Evolutionary conservation across 2,329 filamentous ascomycete genomes (phyloP).

Genomic region (Aspergillus quadricinctus): DNA sequence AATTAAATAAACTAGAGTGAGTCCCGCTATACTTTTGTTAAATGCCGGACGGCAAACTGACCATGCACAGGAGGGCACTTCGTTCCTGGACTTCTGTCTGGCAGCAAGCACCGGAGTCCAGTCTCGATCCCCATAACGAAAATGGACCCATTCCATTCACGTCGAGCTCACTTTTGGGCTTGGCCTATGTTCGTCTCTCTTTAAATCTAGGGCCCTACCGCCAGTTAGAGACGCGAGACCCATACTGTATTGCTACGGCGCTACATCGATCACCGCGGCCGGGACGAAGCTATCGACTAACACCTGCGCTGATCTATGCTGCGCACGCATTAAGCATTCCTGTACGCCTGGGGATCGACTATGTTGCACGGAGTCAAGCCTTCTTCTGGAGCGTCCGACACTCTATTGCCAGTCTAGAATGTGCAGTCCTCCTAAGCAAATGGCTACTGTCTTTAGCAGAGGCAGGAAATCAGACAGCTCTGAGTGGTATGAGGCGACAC

Average conservation of each 20-base stretch:
- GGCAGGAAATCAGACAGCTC: conserved; percentile 20
- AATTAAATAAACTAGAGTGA: conserved; percentile 32
- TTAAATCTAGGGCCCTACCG: conserved; percentile 56
- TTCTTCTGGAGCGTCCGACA: conserved; percentile 37
- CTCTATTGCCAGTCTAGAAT: conserved; percentile 34
- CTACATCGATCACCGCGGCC: conserved; percentile 57
- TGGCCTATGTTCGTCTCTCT: conserved; percentile 31
- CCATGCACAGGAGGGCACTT: conserved; percentile 24
- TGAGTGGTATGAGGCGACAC: conserved; percentile 22
- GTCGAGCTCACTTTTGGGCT: conserved; percentile 27
- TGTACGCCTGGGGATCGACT: conserved; percentile 33
- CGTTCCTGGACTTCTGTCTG: conserved; percentile 33
- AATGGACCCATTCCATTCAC: conserved; percentile 33
- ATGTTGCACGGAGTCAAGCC: conserved; percentile 33
- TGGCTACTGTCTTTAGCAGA: conserved; percentile 39
- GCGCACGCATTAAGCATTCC: conserved; percentile 63
- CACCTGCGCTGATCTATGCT: conserved; percentile 62
- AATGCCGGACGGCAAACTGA: background rate
- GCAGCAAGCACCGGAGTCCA: conserved; percentile 34
- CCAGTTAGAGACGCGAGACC: conserved; percentile 62
- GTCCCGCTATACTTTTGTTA: conserved; percentile 1
- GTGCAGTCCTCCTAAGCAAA: conserved; percentile 40
- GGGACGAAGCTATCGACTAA: conserved; percentile 56
- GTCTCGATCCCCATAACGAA: conserved; percentile 30
- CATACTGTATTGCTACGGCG: conserved; percentile 56